Evolutionary conservation across 2,329 filamentous ascomycete genomes (phyloP), one percentile per base, ranked within the genome.

Genomic region (Exophiala viscosa): DNA sequence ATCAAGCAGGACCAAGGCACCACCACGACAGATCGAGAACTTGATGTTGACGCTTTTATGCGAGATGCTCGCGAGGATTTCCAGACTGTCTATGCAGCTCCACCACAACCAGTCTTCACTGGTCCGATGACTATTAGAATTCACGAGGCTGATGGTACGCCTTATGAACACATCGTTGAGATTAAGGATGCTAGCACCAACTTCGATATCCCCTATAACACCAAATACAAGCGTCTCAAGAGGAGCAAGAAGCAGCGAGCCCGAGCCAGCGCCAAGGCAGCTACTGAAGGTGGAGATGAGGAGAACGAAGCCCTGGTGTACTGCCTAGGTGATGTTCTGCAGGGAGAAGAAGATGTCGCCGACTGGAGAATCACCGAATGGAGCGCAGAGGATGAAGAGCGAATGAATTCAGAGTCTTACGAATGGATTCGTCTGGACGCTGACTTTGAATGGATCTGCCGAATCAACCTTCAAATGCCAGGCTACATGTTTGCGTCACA

Each of bases 351-450:
- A 57, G 93, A 99, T 49, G 82, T 89, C 41, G 76, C 82, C 45
- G 83, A 89, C 38, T 99, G 93, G 92, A 84, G 81, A 46, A 77
- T 99, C 5, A 82, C 84, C 5, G 92, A 97, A 59, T 99, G 92
- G 91, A 86, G 88, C 43, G 82, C 87, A 54, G 89, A 95, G 50
- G 89, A 92, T 13, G 91, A 97, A 69, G 81, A 86, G 33, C 85
- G 84, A 64, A 97, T 99, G 91, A 90, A 93, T 51, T 84, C 90
- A 59, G 93, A 99, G 67, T 95, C 90, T 0, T 99, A 96, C 65
- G 93, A 99, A 68, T 99, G 95, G 93, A 95, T 99, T 62, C 86
- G 93, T 15, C 88, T 97, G 73, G 93, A 99, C 69, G 91, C 92
- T 13, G 95, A 99, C 70, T 97, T 97, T 62, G 93, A 99, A 69